Base-by-base conservation (phyloP, 1,139 yeast species). In the Kurtzmaniella natalensis region DNA sequence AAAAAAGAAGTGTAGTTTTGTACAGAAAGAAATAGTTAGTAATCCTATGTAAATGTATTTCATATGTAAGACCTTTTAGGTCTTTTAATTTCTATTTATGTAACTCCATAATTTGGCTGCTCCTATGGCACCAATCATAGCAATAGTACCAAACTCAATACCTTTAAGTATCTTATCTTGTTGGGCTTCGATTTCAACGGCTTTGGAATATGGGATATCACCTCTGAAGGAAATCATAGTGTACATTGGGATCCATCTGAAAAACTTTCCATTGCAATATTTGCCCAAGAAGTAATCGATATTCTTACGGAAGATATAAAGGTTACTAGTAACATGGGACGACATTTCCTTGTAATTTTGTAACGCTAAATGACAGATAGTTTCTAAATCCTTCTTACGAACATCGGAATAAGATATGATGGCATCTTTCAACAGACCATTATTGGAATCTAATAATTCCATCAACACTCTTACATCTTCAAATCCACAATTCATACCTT, bases 401-500 rank as follows among this genome's bases (percentile, higher is more conserved):
- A 55, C 51, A 5, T 43, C 51, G 0, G 87, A 69, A 55, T 86
- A 89, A 31, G 58, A 54, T 18, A 58, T 59, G 46, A 88, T 81
- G 0, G 92, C 81, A 1, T 47, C 45, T 2, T 50, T 49, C 20
- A 81, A 61, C 35, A 72, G 60, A n/a, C 55, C 59, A 2, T 64
- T 48, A 32, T 59, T 41, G 17, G 61, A 53, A 9, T 77, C 78
- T 30, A 86, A 52, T 11, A 78, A 55, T 27, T 72, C 69, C 64
- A 83, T 62, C 36, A 89, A 61, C 1, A 81, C 76, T 34, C 80
- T 67, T 9, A 88, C 88, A 48, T 89, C 96, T 56, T 89, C 96
- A 52, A 89, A 83, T 1, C 97, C 97, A 52, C 96, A 86, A 55
- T 89, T 89, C 94, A 89, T 83, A 3, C 97, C 97, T 55, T 89